phyloP scores from a whole-genome alignment of 805 yeast species.

The Suhomyces sp. region DNA sequence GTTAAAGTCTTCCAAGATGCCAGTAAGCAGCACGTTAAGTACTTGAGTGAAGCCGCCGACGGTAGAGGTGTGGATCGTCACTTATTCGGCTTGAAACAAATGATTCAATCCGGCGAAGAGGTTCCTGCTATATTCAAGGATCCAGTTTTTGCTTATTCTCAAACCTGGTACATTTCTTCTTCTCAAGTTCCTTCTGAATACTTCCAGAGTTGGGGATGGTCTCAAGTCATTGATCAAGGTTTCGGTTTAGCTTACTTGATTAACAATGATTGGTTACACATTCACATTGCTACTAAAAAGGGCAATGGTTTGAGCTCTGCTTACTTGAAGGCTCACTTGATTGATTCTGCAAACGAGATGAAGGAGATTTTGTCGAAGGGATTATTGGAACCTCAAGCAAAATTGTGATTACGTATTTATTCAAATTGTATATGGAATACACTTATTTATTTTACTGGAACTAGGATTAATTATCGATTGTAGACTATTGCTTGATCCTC shows the following conservation, averaged over 20 bases:
- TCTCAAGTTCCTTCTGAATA: conserved; percentile 80
- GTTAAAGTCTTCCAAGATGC: conserved; percentile 70
- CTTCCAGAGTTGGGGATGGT: conserved; percentile 93
- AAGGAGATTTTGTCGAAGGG: conserved; percentile 54
- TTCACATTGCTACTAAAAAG: conserved; percentile 76
- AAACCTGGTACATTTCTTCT: conserved; percentile 83
- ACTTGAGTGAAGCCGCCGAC: conserved; percentile 71
- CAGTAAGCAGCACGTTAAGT: conserved; percentile 66
- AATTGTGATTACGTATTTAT: conserved; percentile 24
- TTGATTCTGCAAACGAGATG: conserved; percentile 79
- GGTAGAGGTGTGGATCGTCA: conserved; percentile 95
- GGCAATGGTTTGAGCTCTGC: conserved; percentile 56
- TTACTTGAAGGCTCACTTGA: conserved; percentile 62
- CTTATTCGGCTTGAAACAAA: conserved; percentile 79
- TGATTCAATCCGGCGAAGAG: conserved; percentile 55
- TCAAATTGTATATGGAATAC: background rate
- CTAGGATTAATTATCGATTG: background rate
- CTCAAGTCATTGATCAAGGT: conserved; percentile 92
- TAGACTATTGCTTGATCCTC: background rate
- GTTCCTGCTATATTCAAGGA: conserved; percentile 71
- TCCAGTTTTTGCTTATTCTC: conserved; percentile 71
- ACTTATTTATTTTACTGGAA: background rate
- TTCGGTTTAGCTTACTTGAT: conserved; percentile 93
- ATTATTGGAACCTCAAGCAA: conserved; percentile 35
- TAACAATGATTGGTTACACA: conserved; percentile 78